Evolutionary conservation across 306 rosid genomes (phyloP), one percentile per base, ranked within the genome.

Genomic region (Heteromeles arbutifolia): DNA sequence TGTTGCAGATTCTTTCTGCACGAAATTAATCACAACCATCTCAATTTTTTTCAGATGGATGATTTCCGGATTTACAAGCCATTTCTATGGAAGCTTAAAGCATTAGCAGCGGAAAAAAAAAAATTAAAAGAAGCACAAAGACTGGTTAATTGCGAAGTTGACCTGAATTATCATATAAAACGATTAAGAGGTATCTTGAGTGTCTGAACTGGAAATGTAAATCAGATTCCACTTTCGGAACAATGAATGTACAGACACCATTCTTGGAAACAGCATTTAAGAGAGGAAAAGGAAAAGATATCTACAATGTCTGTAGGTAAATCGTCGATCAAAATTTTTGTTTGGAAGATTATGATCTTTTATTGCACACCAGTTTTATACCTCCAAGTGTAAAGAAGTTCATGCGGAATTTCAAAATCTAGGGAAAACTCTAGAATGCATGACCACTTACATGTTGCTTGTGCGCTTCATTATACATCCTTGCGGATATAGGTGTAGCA

Each of bases 401-500:
- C 45, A 73, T 70, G 70, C 43, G 22, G 65, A 64, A 80, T 50
- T 53, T 68, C 25, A 71, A 34, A 67, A 81, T 39, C 41, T 15
- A 82, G 65, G 63, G 29, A 19, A 84, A 72, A 56, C 6, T 67
- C 62, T 29, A 72, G 64, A 79, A 45, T 58, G 69, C 24, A 75
- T 70, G 78, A 81, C 31, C 77, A 80, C 92, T 74, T 85, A 92
- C 97, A 72, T 19, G 87, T 68, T 82, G 75, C 61, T 90, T 90
- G 66, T 79, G 84, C 76, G 72, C 85, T 84, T 92, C 97, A 73
- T 31, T 75, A 78, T 81, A 85, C 69, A 81, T 74, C 82, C 90
- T 90, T 17, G 97, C 92, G 70, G 98, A 90, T 74, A 83, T 65
- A 2, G 98, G 97, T 4, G 86, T 83, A 69, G 92, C 62, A 83